phyloP scores from a whole-genome alignment of 2,329 filamentous ascomycete species.

The Nemania sp. region DNA sequence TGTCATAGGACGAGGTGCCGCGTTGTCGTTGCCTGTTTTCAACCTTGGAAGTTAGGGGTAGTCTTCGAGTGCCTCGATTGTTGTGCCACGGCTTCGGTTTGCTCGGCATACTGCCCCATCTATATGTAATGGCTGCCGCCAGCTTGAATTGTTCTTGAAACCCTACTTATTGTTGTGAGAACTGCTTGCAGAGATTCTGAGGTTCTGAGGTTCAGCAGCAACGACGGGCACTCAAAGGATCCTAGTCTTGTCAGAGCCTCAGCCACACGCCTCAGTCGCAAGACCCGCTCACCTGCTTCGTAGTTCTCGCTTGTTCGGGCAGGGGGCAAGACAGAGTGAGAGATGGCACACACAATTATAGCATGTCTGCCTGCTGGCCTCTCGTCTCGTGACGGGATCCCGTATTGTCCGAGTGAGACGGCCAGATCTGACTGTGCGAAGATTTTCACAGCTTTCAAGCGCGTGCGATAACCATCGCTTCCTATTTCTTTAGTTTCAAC shows the following conservation, averaged over 20 bases:
- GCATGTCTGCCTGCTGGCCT: slow-evolving; percentile 31
- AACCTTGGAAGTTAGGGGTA: neutral
- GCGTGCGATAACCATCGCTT: slow-evolving; percentile 8
- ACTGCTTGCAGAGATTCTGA: slow-evolving; percentile 10
- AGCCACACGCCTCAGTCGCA: slow-evolving; percentile 23
- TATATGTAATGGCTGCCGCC: neutral
- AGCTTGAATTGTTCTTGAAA: neutral
- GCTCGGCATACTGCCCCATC: neutral
- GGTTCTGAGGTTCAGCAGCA: slow-evolving; percentile 16
- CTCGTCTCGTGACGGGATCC: slow-evolving; percentile 29
- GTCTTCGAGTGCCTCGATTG: neutral
- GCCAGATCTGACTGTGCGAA: neutral
- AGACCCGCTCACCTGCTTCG: slow-evolving; percentile 38
- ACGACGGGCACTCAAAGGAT: neutral
- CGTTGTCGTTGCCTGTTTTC: neutral
- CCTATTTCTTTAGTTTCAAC: neutral
- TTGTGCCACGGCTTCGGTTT: neutral
- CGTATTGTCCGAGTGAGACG: slow-evolving; percentile 17
- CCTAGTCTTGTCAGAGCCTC: slow-evolving; percentile 11
- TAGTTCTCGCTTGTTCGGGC: slow-evolving; percentile 19
- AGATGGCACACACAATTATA: slow-evolving; percentile 26
- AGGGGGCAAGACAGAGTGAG: slow-evolving; percentile 14
- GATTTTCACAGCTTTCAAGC: slow-evolving; percentile 1
- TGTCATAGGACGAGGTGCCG: slow-evolving; percentile 14
- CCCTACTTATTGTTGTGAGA: neutral